A percentile compares a stretch with the other conserved stretches of the same genome.
Evolutionary conservation across 2,329 filamentous ascomycete genomes (phyloP).

Genomic region (Pseudogymnoascus sp.): DNA sequence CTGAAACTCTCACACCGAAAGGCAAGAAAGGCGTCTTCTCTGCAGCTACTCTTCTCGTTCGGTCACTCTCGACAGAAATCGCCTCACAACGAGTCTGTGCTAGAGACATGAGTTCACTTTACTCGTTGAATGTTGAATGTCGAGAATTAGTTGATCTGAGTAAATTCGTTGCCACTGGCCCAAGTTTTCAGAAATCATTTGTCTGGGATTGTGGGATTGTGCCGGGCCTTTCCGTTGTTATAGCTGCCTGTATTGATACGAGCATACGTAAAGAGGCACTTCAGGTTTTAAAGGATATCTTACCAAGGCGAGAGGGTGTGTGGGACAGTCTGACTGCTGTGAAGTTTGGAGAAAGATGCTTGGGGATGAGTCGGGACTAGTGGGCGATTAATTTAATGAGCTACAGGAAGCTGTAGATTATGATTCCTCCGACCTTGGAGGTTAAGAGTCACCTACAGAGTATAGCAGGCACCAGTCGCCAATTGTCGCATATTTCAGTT

Average conservation of each 20-base stretch:
- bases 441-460: too few relatives aligned
- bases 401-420: not conserved
- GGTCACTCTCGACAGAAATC: constrained; percentile 12
- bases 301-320: constrained; percentile 16
- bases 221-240: constrained; percentile 16
- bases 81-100: constrained; percentile 11
- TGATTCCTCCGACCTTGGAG: too few relatives aligned
- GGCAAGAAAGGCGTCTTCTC: constrained; percentile 12
- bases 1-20: constrained; percentile 1
- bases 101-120: not conserved
- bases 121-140: constrained; percentile 10
- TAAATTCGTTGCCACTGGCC: constrained; percentile 11
- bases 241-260: constrained; percentile 13
- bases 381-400: not conserved
- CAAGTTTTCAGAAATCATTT: constrained; percentile 13
- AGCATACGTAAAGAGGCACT: constrained; percentile 16
- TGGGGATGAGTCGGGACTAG: not conserved
- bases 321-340: constrained; percentile 17
- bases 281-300: constrained; percentile 11
- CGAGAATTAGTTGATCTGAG: constrained; percentile 15
- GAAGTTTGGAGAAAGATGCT: constrained; percentile 11
- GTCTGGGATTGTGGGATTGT: constrained; percentile 19
- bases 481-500: too few relatives aligned
- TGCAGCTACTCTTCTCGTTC: constrained; percentile 15
- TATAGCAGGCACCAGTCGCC: too few relatives aligned